Conservation (phyloP, 2,329 filamentous ascomycete genomes). For the Penicillium glabrum region DNA sequence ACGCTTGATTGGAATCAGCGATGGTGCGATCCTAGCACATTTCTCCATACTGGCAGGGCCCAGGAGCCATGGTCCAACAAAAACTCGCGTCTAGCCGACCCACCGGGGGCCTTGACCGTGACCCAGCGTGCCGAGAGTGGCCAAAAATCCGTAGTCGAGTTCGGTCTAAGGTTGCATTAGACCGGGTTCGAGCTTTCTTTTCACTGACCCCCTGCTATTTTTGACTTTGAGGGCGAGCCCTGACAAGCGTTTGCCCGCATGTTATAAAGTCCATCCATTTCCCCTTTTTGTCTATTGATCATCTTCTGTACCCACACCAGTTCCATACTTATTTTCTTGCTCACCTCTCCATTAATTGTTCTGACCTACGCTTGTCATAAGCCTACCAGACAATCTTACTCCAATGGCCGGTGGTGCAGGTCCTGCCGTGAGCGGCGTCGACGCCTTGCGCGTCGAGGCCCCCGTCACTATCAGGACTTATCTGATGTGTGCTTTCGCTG, state of each 20-base stretch:
- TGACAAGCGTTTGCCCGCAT: not conserved
- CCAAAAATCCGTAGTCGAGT: not conserved
- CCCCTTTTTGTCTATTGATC: not conserved
- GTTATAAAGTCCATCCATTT: not conserved
- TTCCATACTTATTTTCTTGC: not conserved
- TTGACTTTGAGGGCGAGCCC: not conserved
- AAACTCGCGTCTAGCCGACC: not conserved
- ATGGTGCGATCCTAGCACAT: not conserved
- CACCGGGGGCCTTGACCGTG: not conserved
- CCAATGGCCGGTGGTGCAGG: constrained; percentile 28
- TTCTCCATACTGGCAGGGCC: not conserved
- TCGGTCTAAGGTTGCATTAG: not conserved
- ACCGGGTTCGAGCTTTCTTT: not conserved
- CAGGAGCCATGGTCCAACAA: not conserved
- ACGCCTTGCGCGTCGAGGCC: constrained; percentile 58
- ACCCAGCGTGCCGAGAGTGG: not conserved
- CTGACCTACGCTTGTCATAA: not conserved
- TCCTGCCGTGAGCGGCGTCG: constrained; percentile 40
- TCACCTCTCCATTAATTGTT: not conserved
- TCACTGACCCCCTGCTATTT: not conserved
- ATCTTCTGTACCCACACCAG: not conserved
- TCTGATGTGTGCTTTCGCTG: constrained; percentile 60
- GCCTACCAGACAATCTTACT: not conserved
- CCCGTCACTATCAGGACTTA: constrained; percentile 61
- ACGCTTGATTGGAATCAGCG: not conserved